Conservation (phyloP, 192 early-diverging fungal genomes). For the Rhizophlyctis rosea region DNA sequence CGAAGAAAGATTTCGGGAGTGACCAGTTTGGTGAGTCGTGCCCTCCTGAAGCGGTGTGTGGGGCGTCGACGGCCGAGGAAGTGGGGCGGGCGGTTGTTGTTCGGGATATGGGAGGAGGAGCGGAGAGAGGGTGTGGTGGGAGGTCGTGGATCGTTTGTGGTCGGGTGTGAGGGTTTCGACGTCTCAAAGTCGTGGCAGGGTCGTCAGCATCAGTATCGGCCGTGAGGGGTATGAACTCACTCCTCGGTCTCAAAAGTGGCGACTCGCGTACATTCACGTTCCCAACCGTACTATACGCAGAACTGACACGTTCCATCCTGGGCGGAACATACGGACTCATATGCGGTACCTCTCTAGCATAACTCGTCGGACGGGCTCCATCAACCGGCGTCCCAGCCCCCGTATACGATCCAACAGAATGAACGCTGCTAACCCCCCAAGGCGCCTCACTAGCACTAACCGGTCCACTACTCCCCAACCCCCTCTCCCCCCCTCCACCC, state of each 20-base stretch:
- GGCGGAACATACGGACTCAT: too few species aligned
- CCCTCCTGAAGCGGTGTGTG: conserved; percentile 61
- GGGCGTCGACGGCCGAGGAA: conserved; percentile 52
- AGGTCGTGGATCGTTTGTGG: background rate
- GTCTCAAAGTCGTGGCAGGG: background rate
- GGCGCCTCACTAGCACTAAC: too few species aligned
- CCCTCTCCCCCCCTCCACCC: background rate
- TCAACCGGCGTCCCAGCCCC: background rate
- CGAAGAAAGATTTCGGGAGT: conserved; percentile 68
- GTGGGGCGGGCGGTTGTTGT: too few species aligned
- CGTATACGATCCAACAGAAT: too few species aligned
- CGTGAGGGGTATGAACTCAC: too few species aligned
- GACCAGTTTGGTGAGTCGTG: conserved; percentile 95
- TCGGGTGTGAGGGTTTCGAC: too few species aligned
- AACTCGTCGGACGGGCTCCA: background rate
- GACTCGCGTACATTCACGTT: background rate
- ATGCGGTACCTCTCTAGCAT: too few species aligned
- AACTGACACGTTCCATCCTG: too few species aligned
- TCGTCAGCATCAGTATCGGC: conserved; percentile 16
- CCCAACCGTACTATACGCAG: background rate
- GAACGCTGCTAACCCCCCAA: too few species aligned
- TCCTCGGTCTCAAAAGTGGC: background rate
- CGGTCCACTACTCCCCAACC: background rate
- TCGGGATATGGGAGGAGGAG: too few species aligned
- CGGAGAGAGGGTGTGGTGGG: background rate